A percentile compares a stretch with the other conserved stretches of the same genome.
Conservation (phyloP, 208 protist genomes). For the Leishmania gerbilli region DNA sequence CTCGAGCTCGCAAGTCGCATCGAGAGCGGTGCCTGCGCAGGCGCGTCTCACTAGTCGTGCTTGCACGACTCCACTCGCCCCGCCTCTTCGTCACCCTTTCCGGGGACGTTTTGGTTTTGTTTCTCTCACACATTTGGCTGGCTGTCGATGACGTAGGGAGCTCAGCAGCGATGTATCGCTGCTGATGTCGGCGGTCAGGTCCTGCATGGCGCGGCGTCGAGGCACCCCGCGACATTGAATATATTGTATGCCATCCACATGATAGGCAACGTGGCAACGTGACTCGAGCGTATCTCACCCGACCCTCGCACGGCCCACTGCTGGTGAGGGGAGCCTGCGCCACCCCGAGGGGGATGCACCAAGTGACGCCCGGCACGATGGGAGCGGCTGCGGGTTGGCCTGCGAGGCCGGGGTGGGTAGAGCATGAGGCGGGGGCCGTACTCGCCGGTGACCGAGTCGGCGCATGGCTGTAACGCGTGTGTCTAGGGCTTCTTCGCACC, state of each 20-base stretch:
- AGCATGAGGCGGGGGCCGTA: neutral
- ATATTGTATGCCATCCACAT: neutral
- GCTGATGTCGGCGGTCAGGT: neutral
- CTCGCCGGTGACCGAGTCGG: neutral
- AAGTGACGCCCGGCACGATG: neutral
- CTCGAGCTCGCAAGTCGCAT: too few relatives aligned
- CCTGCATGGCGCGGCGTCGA: neutral
- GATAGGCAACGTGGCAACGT: neutral
- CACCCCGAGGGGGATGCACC: neutral
- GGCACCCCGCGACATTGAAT: neutral
- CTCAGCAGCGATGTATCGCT: neutral
- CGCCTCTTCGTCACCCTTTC: neutral
- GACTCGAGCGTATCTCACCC: neutral
- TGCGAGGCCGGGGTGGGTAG: neutral
- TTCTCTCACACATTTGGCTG: neutral
- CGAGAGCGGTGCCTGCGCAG: neutral
- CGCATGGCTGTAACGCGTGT: neutral
- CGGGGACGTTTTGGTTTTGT: neutral
- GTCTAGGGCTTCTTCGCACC: neutral
- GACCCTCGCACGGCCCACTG: neutral
- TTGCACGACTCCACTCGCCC: neutral
- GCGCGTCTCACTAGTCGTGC: neutral
- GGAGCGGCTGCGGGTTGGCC: neutral
- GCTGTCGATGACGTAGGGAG: neutral
- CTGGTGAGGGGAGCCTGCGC: neutral